Percentiles rank a stretch among this genome's conserved stretches.
phyloP scores from a whole-genome alignment of 108 stramenopile genomes.

The Skeletonema marinoi region DNA sequence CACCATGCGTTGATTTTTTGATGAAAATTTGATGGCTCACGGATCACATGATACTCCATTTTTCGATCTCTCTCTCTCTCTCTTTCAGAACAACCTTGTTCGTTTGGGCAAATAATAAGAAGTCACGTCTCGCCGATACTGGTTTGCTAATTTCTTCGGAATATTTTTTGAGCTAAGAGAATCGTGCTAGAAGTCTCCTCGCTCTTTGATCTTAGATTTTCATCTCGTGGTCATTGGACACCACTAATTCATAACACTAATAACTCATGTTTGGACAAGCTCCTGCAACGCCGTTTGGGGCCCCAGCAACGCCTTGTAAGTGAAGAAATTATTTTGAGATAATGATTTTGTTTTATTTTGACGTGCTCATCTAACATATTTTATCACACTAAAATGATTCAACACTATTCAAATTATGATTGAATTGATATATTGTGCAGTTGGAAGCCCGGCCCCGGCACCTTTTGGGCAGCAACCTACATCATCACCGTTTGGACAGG shows the following conservation, averaged over 20 bases:
- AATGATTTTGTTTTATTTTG: neutral
- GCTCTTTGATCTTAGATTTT: neutral
- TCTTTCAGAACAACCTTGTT: neutral
- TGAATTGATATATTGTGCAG: neutral
- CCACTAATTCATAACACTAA: neutral
- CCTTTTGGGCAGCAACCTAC: conserved; percentile 20
- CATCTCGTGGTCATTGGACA: conserved; percentile 1
- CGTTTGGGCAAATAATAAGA: neutral
- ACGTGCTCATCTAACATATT: neutral
- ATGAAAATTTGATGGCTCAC: neutral
- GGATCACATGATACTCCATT: neutral
- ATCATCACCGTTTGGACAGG: conserved; percentile 9
- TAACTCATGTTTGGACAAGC: conserved; percentile 23
- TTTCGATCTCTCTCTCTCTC: neutral
- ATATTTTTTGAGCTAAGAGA: neutral
- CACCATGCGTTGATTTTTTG: neutral
- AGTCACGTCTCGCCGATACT: neutral
- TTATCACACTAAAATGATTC: neutral
- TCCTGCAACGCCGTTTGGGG: conserved; percentile 28
- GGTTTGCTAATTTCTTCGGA: neutral
- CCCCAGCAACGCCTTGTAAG: conserved; percentile 25
- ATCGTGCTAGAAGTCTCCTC: neutral
- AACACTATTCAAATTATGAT: neutral
- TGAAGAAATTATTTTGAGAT: neutral
- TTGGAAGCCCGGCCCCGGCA: conserved; percentile 46